Evolutionary conservation across 1,284 basidiomycete species (phyloP), one percentile per base, ranked within the genome.

Genomic region (Cerioporus squamosus): DNA sequence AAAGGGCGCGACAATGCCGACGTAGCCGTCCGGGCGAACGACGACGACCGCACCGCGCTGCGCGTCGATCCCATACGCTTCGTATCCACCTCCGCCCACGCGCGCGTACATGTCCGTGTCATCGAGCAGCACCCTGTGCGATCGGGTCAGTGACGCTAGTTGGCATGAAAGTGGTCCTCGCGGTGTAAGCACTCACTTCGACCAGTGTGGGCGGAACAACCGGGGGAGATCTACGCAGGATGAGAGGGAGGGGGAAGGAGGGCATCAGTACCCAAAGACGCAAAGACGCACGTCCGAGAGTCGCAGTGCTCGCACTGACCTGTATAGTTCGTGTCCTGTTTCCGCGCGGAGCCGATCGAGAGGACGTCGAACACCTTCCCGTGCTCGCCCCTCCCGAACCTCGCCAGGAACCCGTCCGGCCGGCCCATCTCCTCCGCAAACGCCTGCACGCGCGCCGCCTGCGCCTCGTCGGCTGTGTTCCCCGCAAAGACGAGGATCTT

Each of bases 1-100:
- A 42, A 90, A 70, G 0, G 86, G 80, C 1, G 77, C 77, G 22
- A 90, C 75, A 54, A 77, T 76, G 2, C 86, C 87, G 17, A 93
- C 82, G 60, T 91, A 91, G 9, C 90, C 90, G 65, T 93, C 90
- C 3, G 90, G 90, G 31, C 91, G 80, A 14, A 91, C 83, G 33
- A 88, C 77, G 26, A 90, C 82, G 23, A 91, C 72, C 6, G 81
- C 86, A 24, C 90, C 90, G 3, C 39, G 20, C 73, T 71, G 20
- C 75, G 66, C 5, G 44, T 77, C 75, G 39, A 91, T 78, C 0
- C 89, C 90, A 61, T 82, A 85, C 60, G 67, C 75, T 43, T 75
- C 70, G 61, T 86, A 83, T 5, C 72, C 75, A 6, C 64, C 67
- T 15, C 81, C 79, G 18, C 79, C 81, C 15, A 61, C 61, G 10